phyloP scores from a whole-genome alignment of 148 eudicot genomes.

The Rhododendron ovatum region DNA sequence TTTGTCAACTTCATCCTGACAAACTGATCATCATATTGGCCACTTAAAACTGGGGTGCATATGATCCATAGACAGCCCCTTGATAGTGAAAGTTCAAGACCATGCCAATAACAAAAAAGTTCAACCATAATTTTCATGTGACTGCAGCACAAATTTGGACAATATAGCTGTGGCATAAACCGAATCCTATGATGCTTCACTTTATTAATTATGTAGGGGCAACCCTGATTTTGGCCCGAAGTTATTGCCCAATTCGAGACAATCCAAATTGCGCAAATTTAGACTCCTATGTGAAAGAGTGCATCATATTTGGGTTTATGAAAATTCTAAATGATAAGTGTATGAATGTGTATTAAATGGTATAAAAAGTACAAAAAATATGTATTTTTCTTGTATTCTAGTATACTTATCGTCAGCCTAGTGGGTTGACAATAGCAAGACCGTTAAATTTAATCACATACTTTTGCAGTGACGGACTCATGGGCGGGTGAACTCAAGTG shows the following conservation, averaged over 20 bases:
- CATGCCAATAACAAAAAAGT: neutral
- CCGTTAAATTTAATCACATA: too few relatives aligned
- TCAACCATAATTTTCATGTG: neutral
- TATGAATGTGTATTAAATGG: too few relatives aligned
- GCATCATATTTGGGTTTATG: too few relatives aligned
- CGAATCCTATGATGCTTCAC: neutral
- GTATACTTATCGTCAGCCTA: too few relatives aligned
- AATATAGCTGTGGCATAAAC: neutral
- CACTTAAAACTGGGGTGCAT: neutral
- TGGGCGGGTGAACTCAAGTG: neutral
- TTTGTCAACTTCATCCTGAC: slow-evolving; percentile 12
- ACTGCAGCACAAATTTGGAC: neutral
- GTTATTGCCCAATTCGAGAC: neutral
- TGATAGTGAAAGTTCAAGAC: neutral
- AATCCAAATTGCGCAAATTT: neutral
- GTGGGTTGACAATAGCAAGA: too few relatives aligned
- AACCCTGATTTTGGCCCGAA: neutral
- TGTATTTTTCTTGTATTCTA: too few relatives aligned
- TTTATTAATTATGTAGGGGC: neutral
- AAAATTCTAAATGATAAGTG: too few relatives aligned
- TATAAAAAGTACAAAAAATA: too few relatives aligned
- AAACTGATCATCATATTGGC: neutral
- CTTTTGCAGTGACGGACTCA: neutral
- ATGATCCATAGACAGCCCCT: neutral
- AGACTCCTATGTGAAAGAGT: neutral